Base-by-base conservation (phyloP, 1,139 yeast species). In the Spathaspora sp. region DNA sequence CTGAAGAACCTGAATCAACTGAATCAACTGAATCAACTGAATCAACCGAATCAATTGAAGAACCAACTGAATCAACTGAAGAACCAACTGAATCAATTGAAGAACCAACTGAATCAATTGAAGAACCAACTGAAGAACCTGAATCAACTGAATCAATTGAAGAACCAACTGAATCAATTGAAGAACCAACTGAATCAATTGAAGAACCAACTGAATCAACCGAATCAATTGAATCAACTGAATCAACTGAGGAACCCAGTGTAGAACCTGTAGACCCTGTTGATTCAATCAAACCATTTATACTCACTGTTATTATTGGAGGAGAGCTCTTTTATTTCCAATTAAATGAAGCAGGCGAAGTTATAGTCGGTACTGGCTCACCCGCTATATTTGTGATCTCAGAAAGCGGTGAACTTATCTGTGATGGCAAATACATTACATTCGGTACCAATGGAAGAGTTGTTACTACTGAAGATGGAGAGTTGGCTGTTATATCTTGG, bases 261-360 rank as follows among this genome's bases (percentile, higher is more conserved):
- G 2, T 23, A 10, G 33, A 27, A 3, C 29, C 38, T 17, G n/a
- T n/a, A n/a, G n/a, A n/a, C n/a, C n/a, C n/a, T n/a, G 11, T 5
- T 23, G 37, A 39, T 27, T 16, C 31, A 55, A 53, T 56, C 41
- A 67, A 66, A 48, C 72, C 73, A 41, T 54, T 62, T 47, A 72
- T 70, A 18, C 63, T 52, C 54, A 52, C 64, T 16, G n/a, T 31
- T n/a, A 13, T 7, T 17, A 23, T 2, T 3, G 3, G 11, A 11
- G 2, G n/a, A n/a, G n/a, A n/a, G n/a, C n/a, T n/a, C 6, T 20
- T 23, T 13, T 6, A 20, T 37, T 20, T 20, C 17, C 15, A 11
- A 10, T n/a, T 20, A 16, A 27, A 8, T 11, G 29, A 9, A 3
- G n/a, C 11, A 2, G 17, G 20, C 20, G 10, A 20, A 20, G 17